phyloP scores from a whole-genome alignment of 306 rosid species.

The Carpinus fangiana region DNA sequence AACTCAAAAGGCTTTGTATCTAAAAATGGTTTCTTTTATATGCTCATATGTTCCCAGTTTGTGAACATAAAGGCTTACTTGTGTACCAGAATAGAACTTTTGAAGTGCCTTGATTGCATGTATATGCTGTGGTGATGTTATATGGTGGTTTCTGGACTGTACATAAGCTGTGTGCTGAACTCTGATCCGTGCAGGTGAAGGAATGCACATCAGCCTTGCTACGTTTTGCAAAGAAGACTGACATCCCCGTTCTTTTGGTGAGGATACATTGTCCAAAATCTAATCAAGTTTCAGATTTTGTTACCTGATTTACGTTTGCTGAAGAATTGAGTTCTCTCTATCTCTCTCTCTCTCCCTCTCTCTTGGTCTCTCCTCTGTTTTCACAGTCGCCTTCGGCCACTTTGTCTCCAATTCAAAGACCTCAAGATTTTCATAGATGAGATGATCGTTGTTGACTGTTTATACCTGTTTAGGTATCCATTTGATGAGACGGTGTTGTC shows the following conservation, averaged over 20 bases:
- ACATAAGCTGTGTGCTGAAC: slow-evolving; percentile 17
- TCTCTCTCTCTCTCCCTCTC: too few relatives aligned
- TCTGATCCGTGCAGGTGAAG: slow-evolving; percentile 62
- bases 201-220: slow-evolving; percentile 89
- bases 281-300: not conserved
- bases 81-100: slow-evolving; percentile 16
- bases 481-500: slow-evolving; percentile 66
- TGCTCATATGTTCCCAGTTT: not conserved
- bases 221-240: slow-evolving; percentile 78
- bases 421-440: slow-evolving; percentile 47
- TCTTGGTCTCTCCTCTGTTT: too few relatives aligned
- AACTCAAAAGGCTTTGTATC: slow-evolving; percentile 16
- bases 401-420: slow-evolving; percentile 44
- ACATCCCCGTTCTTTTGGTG: slow-evolving; percentile 80
- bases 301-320: not conserved
- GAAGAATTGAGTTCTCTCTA: not conserved
- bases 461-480: slow-evolving; percentile 51
- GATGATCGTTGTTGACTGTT: slow-evolving; percentile 50
- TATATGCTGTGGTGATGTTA: slow-evolving; percentile 22
- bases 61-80: slow-evolving; percentile 1
- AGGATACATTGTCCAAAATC: slow-evolving; percentile 19
- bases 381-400: too few relatives aligned
- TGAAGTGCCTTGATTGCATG: slow-evolving; percentile 11
- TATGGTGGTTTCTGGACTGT: slow-evolving; percentile 17
- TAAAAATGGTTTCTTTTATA: slow-evolving; percentile 6